Conservation (phyloP, 148 eudicot genomes). For the Rheum nobile region DNA sequence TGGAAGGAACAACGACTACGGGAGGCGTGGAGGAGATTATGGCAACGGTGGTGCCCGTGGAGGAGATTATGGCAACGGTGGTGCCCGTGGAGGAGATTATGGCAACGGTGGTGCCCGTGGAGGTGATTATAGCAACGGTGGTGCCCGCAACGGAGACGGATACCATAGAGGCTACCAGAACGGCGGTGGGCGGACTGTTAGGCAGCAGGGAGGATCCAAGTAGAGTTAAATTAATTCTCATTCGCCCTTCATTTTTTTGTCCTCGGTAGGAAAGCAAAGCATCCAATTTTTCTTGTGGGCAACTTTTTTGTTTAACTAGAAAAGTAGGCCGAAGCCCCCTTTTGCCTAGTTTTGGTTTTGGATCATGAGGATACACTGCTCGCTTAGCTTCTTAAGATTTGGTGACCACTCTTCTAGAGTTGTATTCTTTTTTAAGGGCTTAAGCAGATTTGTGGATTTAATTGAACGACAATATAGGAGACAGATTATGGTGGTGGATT, state of each 20-base stretch:
- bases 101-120: too few relatives aligned
- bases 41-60: slow-evolving; percentile 16
- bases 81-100: slow-evolving; percentile 16
- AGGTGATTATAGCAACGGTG: too few relatives aligned
- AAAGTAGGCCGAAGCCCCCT: not conserved
- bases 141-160: slow-evolving; percentile 16
- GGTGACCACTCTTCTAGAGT: not conserved
- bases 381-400: not conserved
- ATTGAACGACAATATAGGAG: not conserved
- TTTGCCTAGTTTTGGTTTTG: slow-evolving; percentile 2
- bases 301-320: not conserved
- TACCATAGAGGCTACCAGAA: slow-evolving; percentile 16
- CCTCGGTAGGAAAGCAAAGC: not conserved
- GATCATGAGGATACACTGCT: not conserved
- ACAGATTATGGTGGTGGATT: not conserved
- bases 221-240: not conserved
- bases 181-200: slow-evolving; percentile 13
- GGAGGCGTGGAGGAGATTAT: slow-evolving; percentile 16
- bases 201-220: slow-evolving; percentile 1
- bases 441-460: not conserved
- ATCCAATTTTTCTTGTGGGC: not conserved
- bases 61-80: slow-evolving; percentile 15
- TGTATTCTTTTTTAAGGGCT: not conserved
- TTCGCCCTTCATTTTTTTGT: not conserved
- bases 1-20: slow-evolving; percentile 18